Evolutionary conservation across 2,329 filamentous ascomycete species (phyloP).

Genomic region (Sphaerulina musiva): DNA sequence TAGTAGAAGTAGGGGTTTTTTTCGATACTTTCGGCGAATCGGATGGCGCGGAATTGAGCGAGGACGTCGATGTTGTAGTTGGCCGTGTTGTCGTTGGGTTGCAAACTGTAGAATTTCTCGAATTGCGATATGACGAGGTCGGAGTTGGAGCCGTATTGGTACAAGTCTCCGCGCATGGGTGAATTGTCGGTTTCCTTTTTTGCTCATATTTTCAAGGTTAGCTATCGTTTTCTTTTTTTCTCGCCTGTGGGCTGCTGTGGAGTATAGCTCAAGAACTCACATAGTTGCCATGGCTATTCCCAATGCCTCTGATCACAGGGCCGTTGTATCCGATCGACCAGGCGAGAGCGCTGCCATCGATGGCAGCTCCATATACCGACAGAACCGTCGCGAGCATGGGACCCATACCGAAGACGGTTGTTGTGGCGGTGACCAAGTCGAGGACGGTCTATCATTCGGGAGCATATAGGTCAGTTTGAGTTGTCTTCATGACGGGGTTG

Average conservation of each 20-base stretch:
- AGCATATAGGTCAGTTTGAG: no score
- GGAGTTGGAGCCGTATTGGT: slow-evolving; percentile 25
- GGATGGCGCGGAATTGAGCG: slow-evolving; percentile 24
- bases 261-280: slow-evolving; percentile 4
- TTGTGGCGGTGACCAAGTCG: slow-evolving; percentile 28
- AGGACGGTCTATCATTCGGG: slow-evolving; percentile 20
- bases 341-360: slow-evolving; percentile 26
- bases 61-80: slow-evolving; percentile 33
- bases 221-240: neutral
- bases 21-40: slow-evolving; percentile 27
- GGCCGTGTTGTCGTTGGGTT: slow-evolving; percentile 21
- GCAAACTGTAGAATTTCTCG: slow-evolving; percentile 26
- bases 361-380: slow-evolving; percentile 30
- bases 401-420: slow-evolving; percentile 28
- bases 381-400: slow-evolving; percentile 31
- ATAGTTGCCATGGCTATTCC: slow-evolving; percentile 31
- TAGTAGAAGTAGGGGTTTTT: slow-evolving; percentile 33
- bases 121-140: slow-evolving; percentile 22
- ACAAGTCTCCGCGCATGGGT: slow-evolving; percentile 31
- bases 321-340: slow-evolving; percentile 28
- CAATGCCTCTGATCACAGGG: slow-evolving; percentile 22
- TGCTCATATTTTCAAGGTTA: neutral
- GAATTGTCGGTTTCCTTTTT: slow-evolving; percentile 28
- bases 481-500: no score
- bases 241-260: neutral